Base-by-base conservation (phyloP, 371 early-diverging fungal species). In the Syncephalastrum racemosum region DNA sequence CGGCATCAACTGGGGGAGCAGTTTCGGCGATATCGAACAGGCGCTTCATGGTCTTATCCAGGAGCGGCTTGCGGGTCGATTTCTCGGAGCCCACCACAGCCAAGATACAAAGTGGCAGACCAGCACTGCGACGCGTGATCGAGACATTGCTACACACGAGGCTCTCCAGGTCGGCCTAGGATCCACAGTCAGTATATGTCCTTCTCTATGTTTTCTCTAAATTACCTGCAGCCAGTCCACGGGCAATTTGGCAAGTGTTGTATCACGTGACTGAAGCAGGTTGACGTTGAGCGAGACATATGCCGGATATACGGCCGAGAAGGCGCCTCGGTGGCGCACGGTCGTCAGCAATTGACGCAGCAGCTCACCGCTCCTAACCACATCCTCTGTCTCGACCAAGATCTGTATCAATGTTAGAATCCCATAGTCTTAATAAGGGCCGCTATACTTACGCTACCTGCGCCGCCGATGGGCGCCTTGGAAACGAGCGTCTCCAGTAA, bases 71-170 rank as follows among this genome's bases (percentile, higher is more conserved):
- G 43, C 81, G 83, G 16, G 83, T 77, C 0, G 83, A 78, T n/a
- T 82, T 80, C 31, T 90, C 88, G 41, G 89, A 81, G 46, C 85
- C 86, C 40, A 96, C 79, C 44, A 94, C 85, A 4, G 93, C 92
- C 49, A 93, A 59, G n/a, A 97, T 86, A 57, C 90, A 91, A 5
- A 90, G 75, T 12, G 97, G 97, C 41, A 95, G 77, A 4, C 96
- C 96, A 1, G 93, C 97, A 59, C 91, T 90, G 25, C 97, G 86
- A n/a, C 96, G 84, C 1, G 97, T 97, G n/a, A 94, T 89, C 0
- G 95, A 95, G 19, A 94, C 79, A 31, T 76, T 70, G 43, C 74
- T 84, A 4, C 78, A 75, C n/a, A 75, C 65, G 12, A 87, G 69
- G 15, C 79, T 71, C 12, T 73, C 71, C 12, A 86, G 58, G 52